Conservation (phyloP, 306 rosid species). For the Fagus sylvatica region DNA sequence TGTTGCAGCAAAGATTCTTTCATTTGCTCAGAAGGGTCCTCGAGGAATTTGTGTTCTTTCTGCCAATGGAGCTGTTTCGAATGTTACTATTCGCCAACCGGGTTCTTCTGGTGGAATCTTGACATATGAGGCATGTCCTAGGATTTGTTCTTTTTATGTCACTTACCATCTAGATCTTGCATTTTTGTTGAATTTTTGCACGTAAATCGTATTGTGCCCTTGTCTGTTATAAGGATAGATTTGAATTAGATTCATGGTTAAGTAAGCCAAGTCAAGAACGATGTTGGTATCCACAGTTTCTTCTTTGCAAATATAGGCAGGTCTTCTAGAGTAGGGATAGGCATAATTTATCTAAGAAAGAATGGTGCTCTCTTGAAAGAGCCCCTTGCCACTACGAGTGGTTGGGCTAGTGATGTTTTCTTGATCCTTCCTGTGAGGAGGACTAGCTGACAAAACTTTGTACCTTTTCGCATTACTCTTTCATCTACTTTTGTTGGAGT, state of each 20-base stretch:
- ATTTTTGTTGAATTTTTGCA: constrained; percentile 9
- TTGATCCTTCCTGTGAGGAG: background rate
- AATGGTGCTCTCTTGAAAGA: constrained; percentile 11
- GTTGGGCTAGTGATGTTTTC: background rate
- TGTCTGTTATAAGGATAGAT: background rate
- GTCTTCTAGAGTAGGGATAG: constrained; percentile 3
- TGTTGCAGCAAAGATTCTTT: constrained; percentile 68
- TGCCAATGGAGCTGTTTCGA: constrained; percentile 81
- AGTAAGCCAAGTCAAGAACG: background rate
- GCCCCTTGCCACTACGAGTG: background rate
- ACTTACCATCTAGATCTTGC: constrained; percentile 7
- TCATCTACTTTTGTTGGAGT: background rate
- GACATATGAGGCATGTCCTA: constrained; percentile 73
- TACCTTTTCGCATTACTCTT: background rate
- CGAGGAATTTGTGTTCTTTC: constrained; percentile 74
- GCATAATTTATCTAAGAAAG: constrained; percentile 11
- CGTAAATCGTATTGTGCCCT: background rate
- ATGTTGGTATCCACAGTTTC: background rate
- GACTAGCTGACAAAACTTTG: background rate
- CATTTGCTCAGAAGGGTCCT: constrained; percentile 62
- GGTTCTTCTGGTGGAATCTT: constrained; percentile 69
- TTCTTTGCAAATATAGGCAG: constrained; percentile 15
- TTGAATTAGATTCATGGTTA: background rate
- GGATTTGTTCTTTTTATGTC: background rate
- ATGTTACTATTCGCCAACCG: constrained; percentile 70